Evolutionary conservation across 2,329 filamentous ascomycete species (phyloP).

Genomic region (Cladosporium halotolerans): DNA sequence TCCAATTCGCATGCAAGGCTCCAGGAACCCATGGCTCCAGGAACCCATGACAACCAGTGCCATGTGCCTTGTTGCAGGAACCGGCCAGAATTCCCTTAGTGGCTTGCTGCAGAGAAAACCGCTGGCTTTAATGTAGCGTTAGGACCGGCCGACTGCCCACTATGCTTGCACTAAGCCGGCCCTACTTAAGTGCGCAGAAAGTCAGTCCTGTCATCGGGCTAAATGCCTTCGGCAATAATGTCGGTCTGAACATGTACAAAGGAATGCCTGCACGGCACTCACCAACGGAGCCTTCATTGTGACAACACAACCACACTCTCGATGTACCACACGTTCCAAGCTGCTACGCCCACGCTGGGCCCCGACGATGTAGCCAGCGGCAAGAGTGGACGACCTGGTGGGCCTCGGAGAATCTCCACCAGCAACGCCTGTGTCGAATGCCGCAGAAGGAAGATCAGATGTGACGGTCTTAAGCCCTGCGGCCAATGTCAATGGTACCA

Average conservation of each 20-base stretch:
- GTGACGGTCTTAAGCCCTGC: slow-evolving; percentile 74
- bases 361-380: slow-evolving; percentile 30
- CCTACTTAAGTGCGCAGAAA: slow-evolving; percentile 2
- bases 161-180: not conserved
- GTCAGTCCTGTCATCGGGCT: not conserved
- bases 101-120: not conserved
- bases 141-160: slow-evolving; percentile 2
- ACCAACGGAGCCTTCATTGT: slow-evolving; percentile 2
- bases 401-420: slow-evolving; percentile 41
- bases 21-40: slow-evolving; percentile 2
- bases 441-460: slow-evolving; percentile 75
- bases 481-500: slow-evolving; percentile 77
- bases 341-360: slow-evolving; percentile 26
- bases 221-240: not conserved
- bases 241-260: slow-evolving; percentile 3
- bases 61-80: slow-evolving; percentile 12
- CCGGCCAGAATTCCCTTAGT: slow-evolving; percentile 3
- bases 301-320: slow-evolving; percentile 2
- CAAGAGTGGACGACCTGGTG: slow-evolving; percentile 32
- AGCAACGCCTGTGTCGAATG: slow-evolving; percentile 67
- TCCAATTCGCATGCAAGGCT: not conserved
- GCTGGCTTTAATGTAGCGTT: slow-evolving; percentile 3
- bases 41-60: not conserved
- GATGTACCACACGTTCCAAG: slow-evolving; percentile 44
- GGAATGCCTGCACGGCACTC: slow-evolving; percentile 8